A percentile compares a stretch with the other conserved stretches of the same genome.
Evolutionary conservation across 495 filamentous ascomycete genomes (phyloP).

Genomic region (Neurospora sp.): DNA sequence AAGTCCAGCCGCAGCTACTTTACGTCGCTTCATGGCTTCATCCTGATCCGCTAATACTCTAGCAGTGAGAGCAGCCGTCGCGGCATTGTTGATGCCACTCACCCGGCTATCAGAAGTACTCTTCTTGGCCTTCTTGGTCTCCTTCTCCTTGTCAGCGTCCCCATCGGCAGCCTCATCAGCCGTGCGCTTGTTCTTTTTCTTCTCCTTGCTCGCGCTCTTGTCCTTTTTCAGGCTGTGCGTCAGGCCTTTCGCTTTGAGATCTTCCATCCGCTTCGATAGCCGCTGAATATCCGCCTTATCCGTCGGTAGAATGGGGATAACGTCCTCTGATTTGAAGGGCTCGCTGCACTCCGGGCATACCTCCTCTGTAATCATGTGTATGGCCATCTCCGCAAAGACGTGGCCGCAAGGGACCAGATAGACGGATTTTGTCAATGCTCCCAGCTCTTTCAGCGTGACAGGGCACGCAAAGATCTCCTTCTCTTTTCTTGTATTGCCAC

Average conservation of each 20-base stretch:
- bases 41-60: constrained; percentile 80
- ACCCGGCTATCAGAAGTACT: constrained; percentile 13
- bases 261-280: constrained; percentile 51
- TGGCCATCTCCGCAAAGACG: constrained; percentile 76
- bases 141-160: constrained; percentile 12
- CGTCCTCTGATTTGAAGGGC: constrained; percentile 59
- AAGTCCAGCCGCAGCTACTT: constrained; percentile 32
- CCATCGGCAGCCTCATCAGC: constrained; percentile 28
- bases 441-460: constrained; percentile 76
- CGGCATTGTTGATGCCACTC: constrained; percentile 70
- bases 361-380: constrained; percentile 56
- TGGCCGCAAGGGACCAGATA: constrained; percentile 95
- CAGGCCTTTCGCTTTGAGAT: constrained; percentile 57
- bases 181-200: constrained; percentile 29
- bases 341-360: constrained; percentile 60
- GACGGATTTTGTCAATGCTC: constrained; percentile 66
- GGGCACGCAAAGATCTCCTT: constrained; percentile 68
- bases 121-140: constrained; percentile 12
- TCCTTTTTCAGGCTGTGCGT: constrained; percentile 89
- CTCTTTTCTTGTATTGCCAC: constrained; percentile 13
- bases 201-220: constrained; percentile 60
- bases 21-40: constrained; percentile 68
- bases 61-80: constrained; percentile 74
- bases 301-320: constrained; percentile 72
- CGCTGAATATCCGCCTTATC: constrained; percentile 59